These are phyloP conservation scores for Ophiorrhiza pumila DNA, from an alignment of 257 asterid genomes.

Conservation along the genomic window DNA sequence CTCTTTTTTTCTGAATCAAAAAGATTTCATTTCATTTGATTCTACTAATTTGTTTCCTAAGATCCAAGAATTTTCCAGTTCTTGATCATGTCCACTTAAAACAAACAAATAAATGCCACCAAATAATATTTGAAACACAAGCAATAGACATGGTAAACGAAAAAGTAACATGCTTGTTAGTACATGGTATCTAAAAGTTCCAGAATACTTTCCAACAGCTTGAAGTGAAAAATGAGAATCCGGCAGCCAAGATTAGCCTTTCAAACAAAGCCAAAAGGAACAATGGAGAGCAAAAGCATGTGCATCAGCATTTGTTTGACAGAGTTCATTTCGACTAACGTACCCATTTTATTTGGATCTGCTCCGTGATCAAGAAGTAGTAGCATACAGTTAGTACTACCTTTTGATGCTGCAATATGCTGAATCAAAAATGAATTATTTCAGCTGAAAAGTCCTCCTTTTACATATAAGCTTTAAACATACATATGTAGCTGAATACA, in stretches of 20 bases:
- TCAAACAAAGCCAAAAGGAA: no score
- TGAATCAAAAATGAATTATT: conserved; percentile 25
- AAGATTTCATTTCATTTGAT: background rate
- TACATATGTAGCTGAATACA: background rate
- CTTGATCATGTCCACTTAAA: background rate
- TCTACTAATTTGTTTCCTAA: background rate
- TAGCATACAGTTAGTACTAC: conserved; percentile 48
- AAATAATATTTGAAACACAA: background rate
- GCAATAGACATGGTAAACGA: background rate
- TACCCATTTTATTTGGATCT: conserved; percentile 67
- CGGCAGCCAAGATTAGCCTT: background rate
- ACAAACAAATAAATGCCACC: background rate
- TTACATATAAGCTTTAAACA: background rate
- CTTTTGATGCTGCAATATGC: conserved; percentile 70
- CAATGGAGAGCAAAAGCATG: background rate
- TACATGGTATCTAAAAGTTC: no score
- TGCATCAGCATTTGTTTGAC: background rate
- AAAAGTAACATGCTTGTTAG: no score
- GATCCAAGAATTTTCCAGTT: background rate
- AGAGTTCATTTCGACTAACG: background rate
- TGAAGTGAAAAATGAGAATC: background rate
- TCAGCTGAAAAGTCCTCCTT: background rate
- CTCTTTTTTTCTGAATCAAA: background rate
- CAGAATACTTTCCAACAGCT: background rate
- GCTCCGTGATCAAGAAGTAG: conserved; percentile 75